phyloP scores from a whole-genome alignment of 345 rosid species.

The Dimocarpus longan region DNA sequence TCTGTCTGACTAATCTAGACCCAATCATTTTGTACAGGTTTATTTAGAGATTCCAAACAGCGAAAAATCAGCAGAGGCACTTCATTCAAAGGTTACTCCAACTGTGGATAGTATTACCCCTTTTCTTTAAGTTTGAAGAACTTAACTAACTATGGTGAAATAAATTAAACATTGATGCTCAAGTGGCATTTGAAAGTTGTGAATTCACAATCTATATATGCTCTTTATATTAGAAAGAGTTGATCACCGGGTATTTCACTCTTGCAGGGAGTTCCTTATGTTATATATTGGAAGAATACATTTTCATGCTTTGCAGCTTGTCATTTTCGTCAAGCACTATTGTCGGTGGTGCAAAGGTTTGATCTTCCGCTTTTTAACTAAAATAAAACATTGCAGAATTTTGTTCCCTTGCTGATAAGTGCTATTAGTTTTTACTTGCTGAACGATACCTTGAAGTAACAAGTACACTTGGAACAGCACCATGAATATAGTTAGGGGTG shows the following conservation, averaged over 20 bases:
- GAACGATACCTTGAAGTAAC: background rate
- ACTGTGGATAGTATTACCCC: conserved; percentile 18
- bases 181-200: conserved; percentile 13
- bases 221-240: background rate
- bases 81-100: conserved; percentile 71
- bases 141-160: conserved; percentile 9
- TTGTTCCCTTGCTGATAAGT: background rate
- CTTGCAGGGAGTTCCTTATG: conserved; percentile 84
- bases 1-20: conserved; percentile 9
- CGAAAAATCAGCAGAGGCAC: conserved; percentile 82
- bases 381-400: background rate
- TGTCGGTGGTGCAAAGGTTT: conserved; percentile 85
- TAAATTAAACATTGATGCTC: conserved; percentile 10
- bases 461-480: background rate
- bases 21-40: conserved; percentile 50
- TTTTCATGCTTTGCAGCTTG: conserved; percentile 67
- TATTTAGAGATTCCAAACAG: conserved; percentile 83
- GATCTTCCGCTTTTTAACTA: conserved; percentile 5
- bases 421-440: conserved; percentile 8
- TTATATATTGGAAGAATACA: conserved; percentile 74
- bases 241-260: conserved; percentile 15
- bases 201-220: background rate
- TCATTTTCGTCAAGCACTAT: conserved; percentile 87
- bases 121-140: background rate
- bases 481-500: background rate